Conservation (phyloP, 352 stramenopile genomes). For the Lagenidium sp. region DNA sequence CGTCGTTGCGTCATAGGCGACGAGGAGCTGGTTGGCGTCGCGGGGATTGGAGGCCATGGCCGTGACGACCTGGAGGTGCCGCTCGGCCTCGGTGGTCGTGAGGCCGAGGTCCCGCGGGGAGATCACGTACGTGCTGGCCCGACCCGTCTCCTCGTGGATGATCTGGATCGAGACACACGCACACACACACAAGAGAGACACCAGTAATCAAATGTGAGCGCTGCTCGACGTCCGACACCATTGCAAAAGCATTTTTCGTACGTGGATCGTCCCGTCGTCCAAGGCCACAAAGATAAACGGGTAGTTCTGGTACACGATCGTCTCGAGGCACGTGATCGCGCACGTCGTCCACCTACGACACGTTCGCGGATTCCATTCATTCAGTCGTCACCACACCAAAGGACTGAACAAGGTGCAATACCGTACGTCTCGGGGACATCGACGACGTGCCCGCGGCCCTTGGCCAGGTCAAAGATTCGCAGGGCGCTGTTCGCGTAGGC, state of each 20-base stretch:
- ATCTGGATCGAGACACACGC: too few species aligned
- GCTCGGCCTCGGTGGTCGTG: slow-evolving; percentile 9
- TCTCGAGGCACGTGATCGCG: slow-evolving; percentile 56
- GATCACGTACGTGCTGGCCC: slow-evolving; percentile 61
- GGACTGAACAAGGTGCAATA: background rate
- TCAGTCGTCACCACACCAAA: background rate
- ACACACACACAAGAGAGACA: background rate
- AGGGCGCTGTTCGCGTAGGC: slow-evolving; percentile 60
- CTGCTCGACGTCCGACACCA: background rate
- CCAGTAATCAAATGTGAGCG: background rate
- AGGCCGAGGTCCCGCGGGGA: slow-evolving; percentile 32
- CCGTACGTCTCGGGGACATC: slow-evolving; percentile 18
- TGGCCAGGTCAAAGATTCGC: slow-evolving; percentile 40
- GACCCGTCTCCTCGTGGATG: slow-evolving; percentile 63
- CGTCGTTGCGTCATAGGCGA: slow-evolving; percentile 47
- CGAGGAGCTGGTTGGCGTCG: slow-evolving; percentile 49
- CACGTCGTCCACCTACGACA: slow-evolving; percentile 49
- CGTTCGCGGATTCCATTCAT: background rate
- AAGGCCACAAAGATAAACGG: slow-evolving; percentile 69
- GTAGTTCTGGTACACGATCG: slow-evolving; percentile 37
- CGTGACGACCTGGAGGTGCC: slow-evolving; percentile 22
- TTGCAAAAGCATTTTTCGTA: slow-evolving; percentile 7
- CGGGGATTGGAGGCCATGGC: slow-evolving; percentile 47
- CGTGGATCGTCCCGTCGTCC: slow-evolving; percentile 52
- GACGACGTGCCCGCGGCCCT: slow-evolving; percentile 8